Evolutionary conservation across 129 eudicot species (phyloP).

Genomic region (Chrysanthemum seticuspe): DNA sequence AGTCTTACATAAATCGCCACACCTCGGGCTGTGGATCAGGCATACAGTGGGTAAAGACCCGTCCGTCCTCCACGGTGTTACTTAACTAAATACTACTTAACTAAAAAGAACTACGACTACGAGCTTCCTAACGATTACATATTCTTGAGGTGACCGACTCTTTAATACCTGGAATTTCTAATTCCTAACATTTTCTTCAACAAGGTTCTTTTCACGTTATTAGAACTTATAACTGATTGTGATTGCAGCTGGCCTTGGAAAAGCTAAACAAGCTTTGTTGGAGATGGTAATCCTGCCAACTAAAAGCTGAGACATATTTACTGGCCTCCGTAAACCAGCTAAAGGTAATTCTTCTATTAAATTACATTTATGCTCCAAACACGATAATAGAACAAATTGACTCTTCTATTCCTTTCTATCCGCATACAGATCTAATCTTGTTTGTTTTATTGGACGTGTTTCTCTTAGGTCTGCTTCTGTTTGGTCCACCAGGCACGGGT

Average conservation of each 20-base stretch:
- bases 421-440: not conserved
- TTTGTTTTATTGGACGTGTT: constrained; percentile 21
- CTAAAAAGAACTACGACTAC: too few relatives aligned
- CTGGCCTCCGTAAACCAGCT: constrained; percentile 32
- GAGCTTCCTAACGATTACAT: too few relatives aligned
- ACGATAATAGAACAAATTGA: not conserved
- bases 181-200: too few relatives aligned
- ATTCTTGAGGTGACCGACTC: too few relatives aligned
- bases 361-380: not conserved
- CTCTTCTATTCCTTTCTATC: not conserved
- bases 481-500: constrained; percentile 99
- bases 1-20: too few relatives aligned
- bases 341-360: constrained; percentile 51
- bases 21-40: too few relatives aligned
- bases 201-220: too few relatives aligned
- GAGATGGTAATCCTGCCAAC: constrained; percentile 98
- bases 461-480: constrained; percentile 76
- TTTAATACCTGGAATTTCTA: too few relatives aligned
- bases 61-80: too few relatives aligned
- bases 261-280: constrained; percentile 87
- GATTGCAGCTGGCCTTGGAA: constrained; percentile 87
- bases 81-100: too few relatives aligned
- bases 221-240: too few relatives aligned
- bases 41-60: too few relatives aligned
- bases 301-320: constrained; percentile 40